These are phyloP conservation scores for Cunninghamia lanceolata DNA, from an alignment of 75 land plant genomes.

Conservation along the genomic window DNA sequence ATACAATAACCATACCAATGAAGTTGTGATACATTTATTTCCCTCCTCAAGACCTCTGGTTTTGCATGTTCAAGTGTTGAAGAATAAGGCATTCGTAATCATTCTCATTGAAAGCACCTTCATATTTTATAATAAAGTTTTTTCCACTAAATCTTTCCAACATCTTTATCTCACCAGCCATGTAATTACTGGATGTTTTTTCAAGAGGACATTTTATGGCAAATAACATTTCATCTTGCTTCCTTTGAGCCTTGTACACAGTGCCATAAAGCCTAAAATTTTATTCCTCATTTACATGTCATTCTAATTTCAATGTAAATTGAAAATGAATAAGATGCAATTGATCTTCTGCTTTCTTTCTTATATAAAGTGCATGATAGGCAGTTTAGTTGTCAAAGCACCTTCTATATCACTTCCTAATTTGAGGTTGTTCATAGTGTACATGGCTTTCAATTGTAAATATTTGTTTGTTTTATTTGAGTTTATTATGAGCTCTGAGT, in stretches of 20 bases:
- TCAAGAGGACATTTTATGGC: conserved; percentile 86
- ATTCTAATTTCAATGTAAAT: too few species aligned
- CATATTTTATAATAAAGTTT: conserved; percentile 51
- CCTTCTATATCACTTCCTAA: too few species aligned
- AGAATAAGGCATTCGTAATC: conserved; percentile 61
- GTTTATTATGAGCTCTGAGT: too few species aligned
- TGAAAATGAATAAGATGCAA: too few species aligned
- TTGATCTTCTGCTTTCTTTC: too few species aligned
- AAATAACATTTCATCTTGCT: conserved; percentile 50
- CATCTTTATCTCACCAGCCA: conserved; percentile 74
- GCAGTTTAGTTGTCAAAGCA: too few species aligned
- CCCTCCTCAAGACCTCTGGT: conserved; percentile 84
- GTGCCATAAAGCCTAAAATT: conserved; percentile 53
- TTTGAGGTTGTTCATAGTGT: background rate
- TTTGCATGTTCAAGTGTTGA: conserved; percentile 86
- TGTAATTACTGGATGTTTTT: conserved; percentile 53
- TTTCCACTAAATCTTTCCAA: conserved; percentile 73
- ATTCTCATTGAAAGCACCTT: conserved; percentile 49
- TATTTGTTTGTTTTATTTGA: too few species aligned
- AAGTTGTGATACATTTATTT: conserved; percentile 63
- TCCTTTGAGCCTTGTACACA: conserved; percentile 74
- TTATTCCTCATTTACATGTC: background rate
- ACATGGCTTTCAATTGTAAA: too few species aligned
- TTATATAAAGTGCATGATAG: too few species aligned
- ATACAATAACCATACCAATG: conserved; percentile 82